Percentiles rank a stretch among this genome's conserved stretches.
Evolutionary conservation across 2,329 filamentous ascomycete species (phyloP).

Genomic region (Atkinsonella texensis): DNA sequence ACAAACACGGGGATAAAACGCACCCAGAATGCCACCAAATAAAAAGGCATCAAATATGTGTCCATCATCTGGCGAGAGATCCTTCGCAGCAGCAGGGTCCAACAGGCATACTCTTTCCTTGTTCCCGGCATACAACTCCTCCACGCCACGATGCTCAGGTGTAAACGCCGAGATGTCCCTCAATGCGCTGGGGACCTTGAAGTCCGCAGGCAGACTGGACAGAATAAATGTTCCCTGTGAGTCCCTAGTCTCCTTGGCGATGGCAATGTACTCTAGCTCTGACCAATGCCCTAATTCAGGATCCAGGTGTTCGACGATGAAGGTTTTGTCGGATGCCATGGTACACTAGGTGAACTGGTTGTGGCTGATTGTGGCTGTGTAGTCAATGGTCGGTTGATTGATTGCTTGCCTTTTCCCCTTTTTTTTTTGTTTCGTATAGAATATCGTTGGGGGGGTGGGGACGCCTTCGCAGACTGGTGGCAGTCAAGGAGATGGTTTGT

Average conservation of each 20-base stretch:
- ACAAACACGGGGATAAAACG: conserved; percentile 13
- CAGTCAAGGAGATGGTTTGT: too few species aligned
- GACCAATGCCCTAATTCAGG: conserved; percentile 92
- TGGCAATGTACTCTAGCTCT: conserved; percentile 78
- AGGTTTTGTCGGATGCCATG: conserved; percentile 50
- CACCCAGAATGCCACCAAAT: conserved; percentile 92
- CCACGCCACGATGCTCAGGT: conserved; percentile 66
- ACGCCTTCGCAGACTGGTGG: too few species aligned
- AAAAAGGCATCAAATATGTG: conserved; percentile 79
- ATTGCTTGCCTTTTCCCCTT: too few species aligned
- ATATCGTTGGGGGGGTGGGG: too few species aligned
- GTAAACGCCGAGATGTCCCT: conserved; percentile 48
- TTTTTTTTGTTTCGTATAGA: too few species aligned
- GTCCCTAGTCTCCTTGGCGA: conserved; percentile 66
- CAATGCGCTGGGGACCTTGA: conserved; percentile 51
- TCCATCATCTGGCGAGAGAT: conserved; percentile 74
- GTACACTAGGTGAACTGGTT: background rate
- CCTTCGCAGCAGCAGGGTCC: conserved; percentile 71
- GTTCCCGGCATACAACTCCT: conserved; percentile 62
- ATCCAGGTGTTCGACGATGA: conserved; percentile 94
- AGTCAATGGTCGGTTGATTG: too few species aligned
- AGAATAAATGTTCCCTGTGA: conserved; percentile 62
- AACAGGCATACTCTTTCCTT: conserved; percentile 77
- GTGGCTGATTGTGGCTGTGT: background rate
- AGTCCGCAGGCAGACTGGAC: conserved; percentile 61